These are phyloP conservation scores for Oligophagozyma castellii DNA, from an alignment of 1,139 yeast species.

Conservation along the genomic window DNA sequence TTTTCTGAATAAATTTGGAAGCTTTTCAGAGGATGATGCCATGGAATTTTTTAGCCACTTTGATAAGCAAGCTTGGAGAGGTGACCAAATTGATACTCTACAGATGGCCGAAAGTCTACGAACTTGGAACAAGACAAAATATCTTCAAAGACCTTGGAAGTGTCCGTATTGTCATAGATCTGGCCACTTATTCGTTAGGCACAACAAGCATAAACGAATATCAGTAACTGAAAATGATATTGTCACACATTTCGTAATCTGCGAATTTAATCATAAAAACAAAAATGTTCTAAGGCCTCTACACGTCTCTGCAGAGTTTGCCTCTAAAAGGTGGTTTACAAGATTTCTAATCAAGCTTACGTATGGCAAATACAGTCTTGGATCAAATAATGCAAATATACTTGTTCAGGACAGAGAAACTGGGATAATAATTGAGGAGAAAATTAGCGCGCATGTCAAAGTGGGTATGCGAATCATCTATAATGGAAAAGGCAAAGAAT, in stretches of 20 bases:
- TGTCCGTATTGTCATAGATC: conserved; percentile 72
- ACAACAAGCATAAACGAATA: conserved; percentile 29
- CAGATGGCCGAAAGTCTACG: conserved; percentile 29
- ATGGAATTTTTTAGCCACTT: conserved; percentile 34
- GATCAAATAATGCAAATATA: conserved; percentile 87
- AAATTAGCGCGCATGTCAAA: conserved; percentile 80
- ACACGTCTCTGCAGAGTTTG: conserved; percentile 69
- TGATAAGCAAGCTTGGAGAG: conserved; percentile 20
- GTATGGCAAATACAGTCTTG: conserved; percentile 77
- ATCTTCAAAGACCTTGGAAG: conserved; percentile 20
- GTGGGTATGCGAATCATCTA: conserved; percentile 76
- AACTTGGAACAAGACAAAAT: conserved; percentile 33
- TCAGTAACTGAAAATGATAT: conserved; percentile 35
- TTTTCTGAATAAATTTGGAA: conserved; percentile 28
- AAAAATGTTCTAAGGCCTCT: conserved; percentile 52
- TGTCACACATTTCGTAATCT: conserved; percentile 75
- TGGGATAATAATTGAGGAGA: conserved; percentile 80
- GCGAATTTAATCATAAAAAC: conserved; percentile 64
- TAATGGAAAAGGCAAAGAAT: conserved; percentile 53
- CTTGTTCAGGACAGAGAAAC: conserved; percentile 84
- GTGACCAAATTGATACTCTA: conserved; percentile 22
- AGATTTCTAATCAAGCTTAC: conserved; percentile 71
- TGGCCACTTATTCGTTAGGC: conserved; percentile 34
- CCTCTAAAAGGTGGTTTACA: conserved; percentile 81
- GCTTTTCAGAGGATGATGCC: conserved; percentile 42